Base-by-base conservation (phyloP, 2,329 filamentous ascomycete species). In the Colletotrichum agaves region DNA sequence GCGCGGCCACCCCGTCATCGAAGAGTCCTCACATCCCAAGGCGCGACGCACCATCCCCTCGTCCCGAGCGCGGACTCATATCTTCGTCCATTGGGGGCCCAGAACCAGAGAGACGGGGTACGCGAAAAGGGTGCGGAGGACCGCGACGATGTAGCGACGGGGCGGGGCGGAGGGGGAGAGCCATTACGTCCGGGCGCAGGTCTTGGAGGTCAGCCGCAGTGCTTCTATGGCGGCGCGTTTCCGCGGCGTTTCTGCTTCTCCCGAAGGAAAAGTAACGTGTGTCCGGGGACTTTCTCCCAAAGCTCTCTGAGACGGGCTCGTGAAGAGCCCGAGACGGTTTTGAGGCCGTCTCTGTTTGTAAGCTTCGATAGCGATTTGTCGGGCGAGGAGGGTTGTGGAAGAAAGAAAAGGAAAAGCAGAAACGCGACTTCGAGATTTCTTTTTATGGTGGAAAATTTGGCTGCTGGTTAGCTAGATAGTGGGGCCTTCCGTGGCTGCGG, bases 221-320 rank as follows among this genome's bases (percentile, higher is more conserved):
- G 94, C 94, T 97, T 97, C 90, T 98, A 94, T 97, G 95, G 94
- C 94, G 94, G 93, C 93, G 94, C 93, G 93, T 98, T 97, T 97
- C 93, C 93, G 93, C 94, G 88, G 80, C 83, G 79, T 76, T 76
- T 68, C 27, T 37, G 13, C 39, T 65, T 77, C 76, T 73, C 72
- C 61, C 72, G 65, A 72, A 78, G 77, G 74, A 86, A 87, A 75
- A 86, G 87, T 60, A 68, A 68, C 65, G 65, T 68, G 83, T 90
- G 94, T 98, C 95, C 95, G 95, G 95, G 95, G 95, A 98, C 95
- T 98, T 98, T 98, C 95, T 97, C 95, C 95, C 94, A 96, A 98
- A 98, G 94, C 94, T 78, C 73, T 70, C 56, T 69, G 73, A 76
- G 75, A 77, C 72, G 76, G 35, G 11, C 35, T 37, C 35, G 78